Evolutionary conservation across 2,329 filamentous ascomycete species (phyloP), one percentile per base, ranked within the genome.

Genomic region (Chaetomiaceae sp.): DNA sequence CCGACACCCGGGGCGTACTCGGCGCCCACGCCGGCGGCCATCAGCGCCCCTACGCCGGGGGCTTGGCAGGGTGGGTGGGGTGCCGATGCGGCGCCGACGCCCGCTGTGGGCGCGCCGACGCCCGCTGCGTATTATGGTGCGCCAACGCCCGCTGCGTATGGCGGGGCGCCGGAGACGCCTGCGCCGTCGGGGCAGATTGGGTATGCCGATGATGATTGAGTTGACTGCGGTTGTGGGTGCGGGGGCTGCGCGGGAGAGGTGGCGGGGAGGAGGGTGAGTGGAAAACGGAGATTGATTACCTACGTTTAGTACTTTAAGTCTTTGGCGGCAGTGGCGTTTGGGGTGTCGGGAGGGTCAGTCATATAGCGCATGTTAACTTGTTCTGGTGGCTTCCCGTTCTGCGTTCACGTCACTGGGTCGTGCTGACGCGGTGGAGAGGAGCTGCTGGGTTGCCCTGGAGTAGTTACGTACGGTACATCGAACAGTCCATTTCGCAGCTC

Each of bases 1-100:
- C 85, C 85, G 0, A 89, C 86, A 0, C 86, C 84, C 0, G 84
- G 82, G 3, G 82, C 78, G 6, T 79, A 77, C 58, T 74, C 76
- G n/a, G 80, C 81, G 3, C 79, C 81, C 2, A 83, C 80, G 0
- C 80, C 81, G 0, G 78, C 82, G 2, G 81, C 79, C 6, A 77
- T 76, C 58, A 74, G 76, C 15, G 80, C 80, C 2, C 79, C 80
- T 1, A 83, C 80, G 0, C 80, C 81, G 0, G 78, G 73, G 14
- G 75, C 73, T 8, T 79, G 79, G 75, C 72, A 76, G 51, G 70
- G 74, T 19, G 74, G 75, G 19, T 79, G 76, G 76, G 75, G 73
- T 30, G 69, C 69, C 0, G 83, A 85, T 46, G 75, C 78, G 6
- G 84, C 83, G 2, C 81, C 82, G 1, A 86, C 83, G 0, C 83